Conservation (phyloP, 768 basidiomycete species). For the Lepiota brunneoincarnata region DNA sequence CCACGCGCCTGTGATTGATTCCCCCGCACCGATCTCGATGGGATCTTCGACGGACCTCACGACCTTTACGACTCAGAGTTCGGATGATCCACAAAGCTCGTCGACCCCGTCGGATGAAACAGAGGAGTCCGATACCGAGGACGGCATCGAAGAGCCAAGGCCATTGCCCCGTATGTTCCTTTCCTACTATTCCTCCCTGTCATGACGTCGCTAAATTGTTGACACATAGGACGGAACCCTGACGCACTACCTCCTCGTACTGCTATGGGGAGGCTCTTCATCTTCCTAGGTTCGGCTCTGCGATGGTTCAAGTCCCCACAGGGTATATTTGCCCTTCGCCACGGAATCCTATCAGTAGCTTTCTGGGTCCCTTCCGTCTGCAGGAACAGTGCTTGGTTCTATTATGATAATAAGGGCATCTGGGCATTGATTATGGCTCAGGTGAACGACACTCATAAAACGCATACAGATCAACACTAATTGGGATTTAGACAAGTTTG, state of each 20-base stretch:
- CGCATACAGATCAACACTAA: too few relatives aligned
- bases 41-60: slow-evolving; percentile 37
- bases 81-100: slow-evolving; percentile 4
- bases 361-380: slow-evolving; percentile 42
- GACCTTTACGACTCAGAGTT: slow-evolving; percentile 17
- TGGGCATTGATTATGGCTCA: slow-evolving; percentile 48
- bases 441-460: slow-evolving; percentile 15
- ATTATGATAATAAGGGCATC: slow-evolving; percentile 38
- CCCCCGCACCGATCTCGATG: slow-evolving; percentile 29
- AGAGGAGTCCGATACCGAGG: too few relatives aligned
- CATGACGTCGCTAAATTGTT: too few relatives aligned
- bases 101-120: not conserved
- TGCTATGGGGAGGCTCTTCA: slow-evolving; percentile 17
- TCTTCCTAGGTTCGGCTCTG: slow-evolving; percentile 29
- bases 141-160: too few relatives aligned
- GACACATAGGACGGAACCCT: too few relatives aligned
- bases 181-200: too few relatives aligned
- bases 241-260: too few relatives aligned
- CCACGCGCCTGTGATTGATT: slow-evolving; percentile 20
- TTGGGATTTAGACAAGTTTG: too few relatives aligned
- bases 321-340: slow-evolving; percentile 38
- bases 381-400: slow-evolving; percentile 36
- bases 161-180: too few relatives aligned
- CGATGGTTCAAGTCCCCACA: slow-evolving; percentile 39
- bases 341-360: slow-evolving; percentile 37